Base-by-base conservation (phyloP, 78 protist genomes). In the Dictyostelium intermedium region DNA sequence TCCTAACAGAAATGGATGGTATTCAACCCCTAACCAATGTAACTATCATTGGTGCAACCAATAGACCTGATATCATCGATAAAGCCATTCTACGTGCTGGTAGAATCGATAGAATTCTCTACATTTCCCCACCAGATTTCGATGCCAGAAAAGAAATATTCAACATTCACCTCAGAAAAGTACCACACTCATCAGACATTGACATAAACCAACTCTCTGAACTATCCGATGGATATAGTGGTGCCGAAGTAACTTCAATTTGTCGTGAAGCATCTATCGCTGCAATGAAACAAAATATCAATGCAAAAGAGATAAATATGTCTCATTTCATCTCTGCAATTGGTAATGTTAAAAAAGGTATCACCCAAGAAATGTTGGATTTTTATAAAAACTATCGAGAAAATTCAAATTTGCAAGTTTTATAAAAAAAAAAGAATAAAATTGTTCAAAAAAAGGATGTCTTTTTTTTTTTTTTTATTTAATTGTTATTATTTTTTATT, bases 1-100 rank as follows among this genome's bases (percentile, higher is more conserved):
- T 99, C 10, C 96, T 99, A 41, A 87, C 91, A 14, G 99, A 99
- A 91, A 85, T 99, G 97, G 99, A 99, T 84, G 99, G 99, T 35
- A 79, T 98, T 11, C 92, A 56, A 37, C 97, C 98, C 30, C 84
- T 97, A 25, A 30, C 34, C 5, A 35, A 56, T 39, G 99, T 99
- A 8, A 41, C 96, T 20, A 95, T 99, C 25, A 86, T 99, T 4
- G 99, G 99, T 18, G 99, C 99, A 6, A 99, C 99, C 39, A 99
- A 99, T 83, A 83, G 99, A 23, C 99, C 99, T 1, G 99, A 99
- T 66, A 66, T 91, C 16, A 84, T 99, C 63, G 99, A 99, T 85
- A n/a, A 97, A 5, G 99, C 99, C 11, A 92, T 99, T 14, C 23
- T 99, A 35, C 83, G 99, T 32, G 98, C 99, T 0, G 99, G 99